Evolutionary conservation across 2,329 filamentous ascomycete species (phyloP), one percentile per base, ranked within the genome.

Genomic region (Aureobasidium melanogenum): DNA sequence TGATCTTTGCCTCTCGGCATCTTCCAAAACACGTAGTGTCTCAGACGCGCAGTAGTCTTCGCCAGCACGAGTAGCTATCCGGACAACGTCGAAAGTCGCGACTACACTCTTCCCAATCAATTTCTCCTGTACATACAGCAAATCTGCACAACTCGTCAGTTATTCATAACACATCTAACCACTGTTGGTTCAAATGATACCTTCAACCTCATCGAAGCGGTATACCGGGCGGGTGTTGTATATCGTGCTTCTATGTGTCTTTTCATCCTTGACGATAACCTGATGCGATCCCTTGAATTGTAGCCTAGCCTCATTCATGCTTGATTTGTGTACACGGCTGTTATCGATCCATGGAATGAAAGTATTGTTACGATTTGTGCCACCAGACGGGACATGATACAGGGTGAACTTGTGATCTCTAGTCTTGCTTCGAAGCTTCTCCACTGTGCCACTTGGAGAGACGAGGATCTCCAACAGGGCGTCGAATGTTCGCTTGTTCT

Each of bases 321-420:
- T 43, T 24, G 36, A 43, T 30, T 39, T 43, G 12, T 30, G 36
- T 39, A 55, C 51, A 41, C 38, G 51, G 12, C 26, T 43, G 36
- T 55, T 55, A 10, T 55, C 51, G 12, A 55, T 19, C 51, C 51
- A 55, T 41, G 51, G 51, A 14, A 55, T n/a, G 15, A 55, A 43
- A 12, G 51, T 10, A 14, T 43, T 55, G 2, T 3, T 1, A 9
- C 4, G 10, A 38, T 36, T 17, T 38, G 46, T 19, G 8, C 46
- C 46, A 6, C 48, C 48, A 14, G 36, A 19, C 15, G 48, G 48
- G 19, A 51, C 12, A 26, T 51, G 48, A 17, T 51, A 51, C 15
- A 51, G 22, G 7, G 32, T 51, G 6, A 50, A 34, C 7, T 38
- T 51, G 3, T 26, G 12, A 15, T 51, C 48, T 38, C 48, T 36